Evolutionary conservation across 192 early-diverging fungal species (phyloP), one percentile per base, ranked within the genome.

Genomic region (Funneliformis geosporum): DNA sequence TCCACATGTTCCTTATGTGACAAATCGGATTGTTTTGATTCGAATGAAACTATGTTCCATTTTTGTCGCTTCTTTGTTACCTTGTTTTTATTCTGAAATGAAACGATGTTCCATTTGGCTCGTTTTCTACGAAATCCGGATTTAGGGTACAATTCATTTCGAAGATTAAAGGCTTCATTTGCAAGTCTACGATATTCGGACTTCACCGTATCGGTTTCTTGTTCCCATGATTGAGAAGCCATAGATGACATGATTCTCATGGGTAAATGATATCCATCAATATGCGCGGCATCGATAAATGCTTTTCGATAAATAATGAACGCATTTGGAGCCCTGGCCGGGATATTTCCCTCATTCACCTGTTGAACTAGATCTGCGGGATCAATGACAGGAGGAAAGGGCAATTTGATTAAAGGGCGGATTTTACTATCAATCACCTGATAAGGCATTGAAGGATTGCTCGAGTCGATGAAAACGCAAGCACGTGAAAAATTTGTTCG

Each of bases 181-280:
- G 69, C 28, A 42, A 71, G 7, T 42, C 69, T 38, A 23, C 38
- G 25, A 46, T 71, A 71, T 18, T 43, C 28, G 5, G 39, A 16
- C 25, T 71, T 71, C 18, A 71, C 69, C n/a, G 18, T 42, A 8
- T 40, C 38, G 9, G 38, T 1, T 71, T 71, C 69, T 23, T 25
- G 12, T 38, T 71, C 69, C 69, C 69, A 71, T 12, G 40, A 44
- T 12, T 71, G 28, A 11, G 69, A 71, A 21, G 69, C 69, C 69
- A 71, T 71, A 46, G 69, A 44, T 44, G 69, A 71, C n/a, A 71
- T 46, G 25, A 71, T 39, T 25, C 28, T 71, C 69, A 71, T 71
- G 9, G 69, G 69, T 44, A 71, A 44, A 44, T 71, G 23, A 71
- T 71, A 71, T 21, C 69, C 69, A 46, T 25, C 21, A 40, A 12